Evolutionary conservation across 2,329 filamentous ascomycete genomes (phyloP), one percentile per base, ranked within the genome.

Genomic region (Penicillium sumatraense): DNA sequence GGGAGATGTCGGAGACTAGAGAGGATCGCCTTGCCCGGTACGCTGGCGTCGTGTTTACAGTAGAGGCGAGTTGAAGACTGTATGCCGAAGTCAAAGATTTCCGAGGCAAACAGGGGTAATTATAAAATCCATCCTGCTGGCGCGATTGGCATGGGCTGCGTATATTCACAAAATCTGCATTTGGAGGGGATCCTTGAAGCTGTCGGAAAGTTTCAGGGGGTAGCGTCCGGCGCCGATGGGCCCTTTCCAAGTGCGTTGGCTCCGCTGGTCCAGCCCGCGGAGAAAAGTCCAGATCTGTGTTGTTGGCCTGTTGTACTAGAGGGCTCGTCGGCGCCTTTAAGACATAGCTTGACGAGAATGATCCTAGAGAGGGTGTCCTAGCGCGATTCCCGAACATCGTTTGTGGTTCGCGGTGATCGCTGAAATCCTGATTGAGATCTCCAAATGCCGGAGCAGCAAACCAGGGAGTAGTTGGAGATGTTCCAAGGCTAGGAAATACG

Each of bases 321-420:
- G 95, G 95, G 66, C 93, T 98, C 2, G 95, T 98, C 0, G 95
- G 93, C 2, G 90, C 86, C 74, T 93, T 89, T 58, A 96, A 89
- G 27, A 89, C 82, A 71, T 96, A 97, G 64, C 86, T 92, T 2
- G 87, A 89, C 0, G 89, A 88, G 13, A 90, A 81, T 1, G 91
- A 91, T 3, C 87, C 88, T 9, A 89, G 68, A 1, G 86, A 87
- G 7, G 88, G 87, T 16, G 82, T 77, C 20, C 79, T 74, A 0
- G 81, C 79, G 42, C 70, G 68, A 47, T 62, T 57, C 60, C 38
- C 47, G 58, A 49, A 13, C 56, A 20, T 23, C 48, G 41, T 11
- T 27, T 46, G 42, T 20, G 58, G 59, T 42, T 63, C 61, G 16
- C 53, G 49, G 23, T 54, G 38, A 27, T 65, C 61, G 26, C 54